These are phyloP conservation scores for Uronychia setigera DNA, from an alignment of 73 alveolate species.

Conservation along the genomic window DNA sequence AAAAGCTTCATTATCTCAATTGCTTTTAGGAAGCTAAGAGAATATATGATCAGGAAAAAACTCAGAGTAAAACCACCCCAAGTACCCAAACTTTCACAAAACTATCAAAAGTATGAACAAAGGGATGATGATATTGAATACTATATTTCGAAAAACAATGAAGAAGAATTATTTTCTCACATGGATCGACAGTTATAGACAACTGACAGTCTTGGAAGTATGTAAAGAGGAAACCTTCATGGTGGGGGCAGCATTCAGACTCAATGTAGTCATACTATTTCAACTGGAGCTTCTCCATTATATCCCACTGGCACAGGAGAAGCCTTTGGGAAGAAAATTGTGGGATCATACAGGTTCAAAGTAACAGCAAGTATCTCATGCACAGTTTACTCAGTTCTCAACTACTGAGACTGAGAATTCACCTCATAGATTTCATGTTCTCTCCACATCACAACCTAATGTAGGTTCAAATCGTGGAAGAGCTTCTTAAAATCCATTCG, in stretches of 20 bases:
- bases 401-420: not conserved
- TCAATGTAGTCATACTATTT: too few relatives aligned
- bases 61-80: not conserved
- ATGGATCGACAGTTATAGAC: not conserved
- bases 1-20: not conserved
- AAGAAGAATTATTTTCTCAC: too few relatives aligned
- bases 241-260: too few relatives aligned
- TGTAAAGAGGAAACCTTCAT: too few relatives aligned
- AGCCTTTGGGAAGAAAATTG: too few relatives aligned
- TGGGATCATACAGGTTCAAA: too few relatives aligned
- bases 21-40: not conserved
- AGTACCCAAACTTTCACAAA: not conserved
- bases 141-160: too few relatives aligned
- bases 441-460: not conserved
- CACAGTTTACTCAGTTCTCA: not conserved
- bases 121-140: not conserved
- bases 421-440: not conserved
- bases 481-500: not conserved
- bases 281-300: not conserved
- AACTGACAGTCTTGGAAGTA: not conserved
- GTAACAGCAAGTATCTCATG: not conserved
- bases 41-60: not conserved
- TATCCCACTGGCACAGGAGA: not conserved
- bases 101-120: not conserved
- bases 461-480: too few relatives aligned